A percentile compares a stretch with the other conserved stretches of the same genome.
Conservation (phyloP, 148 eudicot genomes). For the Selenicereus undatus region DNA sequence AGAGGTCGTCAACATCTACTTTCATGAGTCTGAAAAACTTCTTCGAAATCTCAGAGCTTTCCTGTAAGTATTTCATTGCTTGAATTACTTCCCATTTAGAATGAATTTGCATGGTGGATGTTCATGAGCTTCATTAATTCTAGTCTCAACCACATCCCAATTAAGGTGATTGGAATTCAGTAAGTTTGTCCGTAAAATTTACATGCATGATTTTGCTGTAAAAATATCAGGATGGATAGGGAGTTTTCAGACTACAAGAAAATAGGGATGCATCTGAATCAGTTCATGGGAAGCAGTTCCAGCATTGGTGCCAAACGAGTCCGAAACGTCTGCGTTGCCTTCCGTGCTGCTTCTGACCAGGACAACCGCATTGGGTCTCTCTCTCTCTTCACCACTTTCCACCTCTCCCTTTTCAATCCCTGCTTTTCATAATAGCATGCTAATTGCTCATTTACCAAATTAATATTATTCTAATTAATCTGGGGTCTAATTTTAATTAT, state of each 20-base stretch:
- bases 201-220: too few species aligned
- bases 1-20: constrained; percentile 80
- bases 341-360: constrained; percentile 81
- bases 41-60: constrained; percentile 53
- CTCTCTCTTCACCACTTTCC: not conserved
- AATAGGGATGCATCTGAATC: constrained; percentile 82
- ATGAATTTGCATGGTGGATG: too few species aligned
- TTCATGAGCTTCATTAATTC: too few species aligned
- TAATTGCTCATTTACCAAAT: not conserved
- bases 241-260: constrained; percentile 82
- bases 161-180: too few species aligned
- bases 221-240: constrained; percentile 45
- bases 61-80: constrained; percentile 36
- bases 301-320: constrained; percentile 93
- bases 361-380: constrained; percentile 68
- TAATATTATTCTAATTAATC: not conserved
- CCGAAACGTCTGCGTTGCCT: constrained; percentile 74
- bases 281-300: constrained; percentile 94
- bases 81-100: too few species aligned
- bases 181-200: too few species aligned
- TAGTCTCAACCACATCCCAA: too few species aligned
- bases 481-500: not conserved
- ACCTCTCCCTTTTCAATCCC: not conserved
- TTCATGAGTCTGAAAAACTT: constrained; percentile 88
- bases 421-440: constrained; percentile 24